Base-by-base conservation (phyloP, 2,329 filamentous ascomycete species). In the Xylaria sp. region DNA sequence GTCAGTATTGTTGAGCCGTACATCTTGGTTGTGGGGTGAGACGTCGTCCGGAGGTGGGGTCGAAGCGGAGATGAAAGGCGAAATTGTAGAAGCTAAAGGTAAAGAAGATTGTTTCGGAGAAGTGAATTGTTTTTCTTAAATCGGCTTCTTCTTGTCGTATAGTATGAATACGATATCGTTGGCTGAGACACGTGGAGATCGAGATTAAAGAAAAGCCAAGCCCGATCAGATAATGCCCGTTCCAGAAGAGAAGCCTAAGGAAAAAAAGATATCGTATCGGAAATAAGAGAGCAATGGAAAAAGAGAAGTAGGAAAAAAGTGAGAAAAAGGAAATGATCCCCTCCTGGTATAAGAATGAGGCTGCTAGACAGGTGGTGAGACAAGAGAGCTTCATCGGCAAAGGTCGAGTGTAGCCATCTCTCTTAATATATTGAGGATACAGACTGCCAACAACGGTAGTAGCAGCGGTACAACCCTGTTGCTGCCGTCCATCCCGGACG, bases 1-100 rank as follows among this genome's bases (percentile, higher is more conserved):
- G 81, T 71, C 55, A 87, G 69, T 71, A 85, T 72, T 70, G 81
- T 77, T 69, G 83, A 84, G 72, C 80, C 78, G 73, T 81, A 83
- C 87, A 89, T 90, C 56, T 75, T 81, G 75, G 17, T 55, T 22
- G 15, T 20, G 20, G 33, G 6, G 22, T 20, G 15, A 33, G 11
- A 44, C 6, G 10, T 45, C 29, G 29, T 31, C 3, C 3, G 29
- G 29, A 4, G 29, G 29, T 4, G 29, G 29, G 6, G 49, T n/a
- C 20, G 6, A 20, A 31, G 49, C 6, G 31, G 27, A 55, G 38
- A 27, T 42, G 22, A 62, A 61, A 39, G 44, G 65, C 42, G 63
- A 54, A 49, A 50, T 39, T 7, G 27, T 53, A 59, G 42, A 55
- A 61, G 47, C 51, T 45, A 25, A 53, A 49, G 56, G 31, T 29